These are phyloP conservation scores for Albatrellus ellisii DNA, from an alignment of 768 basidiomycete genomes.

Conservation along the genomic window DNA sequence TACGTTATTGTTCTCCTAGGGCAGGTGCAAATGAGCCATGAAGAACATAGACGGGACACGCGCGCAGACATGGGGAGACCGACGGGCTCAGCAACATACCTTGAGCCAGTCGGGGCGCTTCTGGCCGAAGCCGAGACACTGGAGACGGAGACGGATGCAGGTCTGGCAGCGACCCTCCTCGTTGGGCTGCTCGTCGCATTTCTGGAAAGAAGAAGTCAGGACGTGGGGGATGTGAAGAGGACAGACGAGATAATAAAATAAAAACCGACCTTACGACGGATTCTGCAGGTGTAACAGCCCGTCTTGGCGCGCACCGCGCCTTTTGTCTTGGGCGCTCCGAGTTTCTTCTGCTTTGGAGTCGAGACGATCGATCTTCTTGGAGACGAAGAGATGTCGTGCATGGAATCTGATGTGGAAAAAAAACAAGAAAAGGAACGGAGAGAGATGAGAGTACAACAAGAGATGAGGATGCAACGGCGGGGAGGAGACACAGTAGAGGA, in stretches of 20 bases:
- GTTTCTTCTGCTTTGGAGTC: conserved; percentile 28
- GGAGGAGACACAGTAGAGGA: conserved; percentile 16
- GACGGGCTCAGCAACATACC: conserved; percentile 29
- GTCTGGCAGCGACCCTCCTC: conserved; percentile 54
- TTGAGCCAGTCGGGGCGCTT: conserved; percentile 81
- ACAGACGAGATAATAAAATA: conserved; percentile 5
- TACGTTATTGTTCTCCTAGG: conserved; percentile 58
- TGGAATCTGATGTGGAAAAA: conserved; percentile 14
- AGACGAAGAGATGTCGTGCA: conserved; percentile 23
- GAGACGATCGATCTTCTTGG: conserved; percentile 20
- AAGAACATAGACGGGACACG: too few species aligned
- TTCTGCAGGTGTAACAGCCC: conserved; percentile 82
- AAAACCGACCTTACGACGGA: conserved; percentile 60
- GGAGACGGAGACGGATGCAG: conserved; percentile 66
- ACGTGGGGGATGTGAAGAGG: conserved; percentile 8
- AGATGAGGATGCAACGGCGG: conserved; percentile 7
- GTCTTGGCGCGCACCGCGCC: conserved; percentile 78
- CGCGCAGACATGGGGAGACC: conserved; percentile 1
- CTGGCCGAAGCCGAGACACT: conserved; percentile 76
- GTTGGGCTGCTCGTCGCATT: conserved; percentile 71
- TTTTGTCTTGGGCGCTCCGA: conserved; percentile 59
- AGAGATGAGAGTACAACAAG: conserved; percentile 3
- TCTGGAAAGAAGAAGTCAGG: conserved; percentile 29
- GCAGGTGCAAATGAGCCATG: too few species aligned
- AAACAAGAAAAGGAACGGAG: conserved; percentile 13